Conservation (phyloP, 148 eudicot species). For the Rhododendron simsii region DNA sequence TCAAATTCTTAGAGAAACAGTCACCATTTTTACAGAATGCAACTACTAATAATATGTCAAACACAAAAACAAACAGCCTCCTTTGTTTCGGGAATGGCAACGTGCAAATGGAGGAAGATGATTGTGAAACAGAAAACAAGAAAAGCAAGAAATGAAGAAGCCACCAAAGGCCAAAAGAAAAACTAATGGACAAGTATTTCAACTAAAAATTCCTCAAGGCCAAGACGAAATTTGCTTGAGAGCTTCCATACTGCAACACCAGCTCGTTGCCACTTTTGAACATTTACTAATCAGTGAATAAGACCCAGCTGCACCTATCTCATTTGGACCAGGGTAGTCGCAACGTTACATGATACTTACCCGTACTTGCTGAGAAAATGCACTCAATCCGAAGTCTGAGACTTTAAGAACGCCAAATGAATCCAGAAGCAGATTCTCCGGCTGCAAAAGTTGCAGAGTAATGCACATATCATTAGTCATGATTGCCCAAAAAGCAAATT, state of each 20-base stretch:
- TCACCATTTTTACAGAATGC: neutral
- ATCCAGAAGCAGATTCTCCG: constrained; percentile 84
- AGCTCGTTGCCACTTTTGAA: neutral
- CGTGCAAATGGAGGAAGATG: neutral
- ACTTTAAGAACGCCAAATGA: constrained; percentile 72
- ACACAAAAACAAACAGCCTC: neutral
- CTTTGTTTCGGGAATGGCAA: neutral
- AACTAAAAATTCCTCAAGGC: neutral
- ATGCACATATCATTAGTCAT: neutral
- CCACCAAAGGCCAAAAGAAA: neutral
- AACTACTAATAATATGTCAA: neutral
- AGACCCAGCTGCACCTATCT: neutral
- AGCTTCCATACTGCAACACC: neutral
- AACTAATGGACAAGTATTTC: neutral
- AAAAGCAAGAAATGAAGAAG: neutral
- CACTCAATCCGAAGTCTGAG: constrained; percentile 88
- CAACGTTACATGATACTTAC: constrained; percentile 29
- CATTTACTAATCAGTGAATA: neutral
- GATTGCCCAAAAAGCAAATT: constrained; percentile 7
- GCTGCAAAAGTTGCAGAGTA: constrained; percentile 38
- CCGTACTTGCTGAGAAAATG: constrained; percentile 72
- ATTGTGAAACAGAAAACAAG: neutral
- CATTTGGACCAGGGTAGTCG: neutral
- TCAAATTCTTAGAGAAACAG: neutral
- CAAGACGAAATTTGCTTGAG: neutral